phyloP scores from a whole-genome alignment of 495 filamentous ascomycete genomes.

The Aspergillus ellipticus region DNA sequence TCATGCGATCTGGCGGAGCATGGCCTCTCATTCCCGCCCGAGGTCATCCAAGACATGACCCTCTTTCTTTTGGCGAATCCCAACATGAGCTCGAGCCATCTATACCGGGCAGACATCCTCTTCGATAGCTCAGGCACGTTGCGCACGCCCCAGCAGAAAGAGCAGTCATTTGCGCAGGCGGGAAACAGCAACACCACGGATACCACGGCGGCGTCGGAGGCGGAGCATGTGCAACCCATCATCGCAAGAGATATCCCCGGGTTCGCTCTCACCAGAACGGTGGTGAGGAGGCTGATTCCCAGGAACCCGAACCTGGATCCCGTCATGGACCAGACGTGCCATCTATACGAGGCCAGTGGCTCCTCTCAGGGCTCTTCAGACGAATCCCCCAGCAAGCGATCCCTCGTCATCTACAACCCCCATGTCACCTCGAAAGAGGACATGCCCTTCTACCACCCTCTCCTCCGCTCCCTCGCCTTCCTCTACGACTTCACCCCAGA shows the following conservation, averaged over 20 bases:
- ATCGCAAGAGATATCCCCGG: conserved; percentile 42
- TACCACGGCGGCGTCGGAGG: neutral
- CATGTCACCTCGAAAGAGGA: conserved; percentile 58
- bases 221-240: conserved; percentile 11
- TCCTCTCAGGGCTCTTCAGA: conserved; percentile 6
- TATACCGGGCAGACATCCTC: conserved; percentile 85
- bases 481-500: conserved; percentile 54
- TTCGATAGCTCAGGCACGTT: conserved; percentile 46
- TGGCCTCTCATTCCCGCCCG: conserved; percentile 47
- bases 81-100: conserved; percentile 76
- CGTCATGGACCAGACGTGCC: conserved; percentile 73
- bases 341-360: conserved; percentile 50
- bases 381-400: conserved; percentile 18
- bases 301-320: conserved; percentile 73
- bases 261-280: conserved; percentile 53
- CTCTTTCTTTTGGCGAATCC: conserved; percentile 76
- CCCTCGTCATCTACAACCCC: conserved; percentile 74
- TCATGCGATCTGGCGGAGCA: conserved; percentile 30
- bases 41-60: conserved; percentile 61
- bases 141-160: conserved; percentile 28
- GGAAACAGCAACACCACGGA: neutral
- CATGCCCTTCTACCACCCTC: conserved; percentile 84
- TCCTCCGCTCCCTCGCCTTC: conserved; percentile 67
- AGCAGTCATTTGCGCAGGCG: conserved; percentile 13
- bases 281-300: conserved; percentile 75